phyloP scores from a whole-genome alignment of 2,329 filamentous ascomycete species.

The Neofusicoccum cordaticola region DNA sequence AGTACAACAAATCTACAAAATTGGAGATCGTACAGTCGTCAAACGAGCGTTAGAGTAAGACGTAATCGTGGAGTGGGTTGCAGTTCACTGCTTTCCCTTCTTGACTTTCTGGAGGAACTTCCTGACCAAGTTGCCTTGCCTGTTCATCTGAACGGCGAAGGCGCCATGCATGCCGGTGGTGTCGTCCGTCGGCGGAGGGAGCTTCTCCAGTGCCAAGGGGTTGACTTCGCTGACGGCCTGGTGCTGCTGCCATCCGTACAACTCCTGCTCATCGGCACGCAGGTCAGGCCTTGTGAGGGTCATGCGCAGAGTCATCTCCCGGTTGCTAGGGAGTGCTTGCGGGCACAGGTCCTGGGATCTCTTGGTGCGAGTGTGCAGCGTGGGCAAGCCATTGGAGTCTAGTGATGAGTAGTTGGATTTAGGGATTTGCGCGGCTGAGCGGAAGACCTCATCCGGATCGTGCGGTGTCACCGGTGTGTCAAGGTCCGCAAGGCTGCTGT shows the following conservation, averaged over 20 bases:
- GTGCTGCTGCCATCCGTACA: constrained; percentile 65
- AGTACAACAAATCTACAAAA: constrained; percentile 17
- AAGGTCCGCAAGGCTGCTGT: constrained; percentile 24
- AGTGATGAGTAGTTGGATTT: constrained; percentile 31
- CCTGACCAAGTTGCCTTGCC: constrained; percentile 32
- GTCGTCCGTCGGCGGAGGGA: constrained; percentile 48
- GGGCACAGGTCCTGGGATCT: constrained; percentile 18
- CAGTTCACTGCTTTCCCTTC: constrained; percentile 15
- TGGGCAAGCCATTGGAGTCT: constrained; percentile 29
- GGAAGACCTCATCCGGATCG: constrained; percentile 33
- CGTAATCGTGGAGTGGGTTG: not conserved
- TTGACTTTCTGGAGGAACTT: constrained; percentile 38
- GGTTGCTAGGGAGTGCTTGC: constrained; percentile 53
- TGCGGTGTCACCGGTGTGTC: constrained; percentile 37
- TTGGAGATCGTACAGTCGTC: constrained; percentile 14
- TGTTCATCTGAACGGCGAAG: constrained; percentile 42
- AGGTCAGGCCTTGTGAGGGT: constrained; percentile 88
- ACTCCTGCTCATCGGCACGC: constrained; percentile 67
- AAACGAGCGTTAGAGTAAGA: constrained; percentile 4
- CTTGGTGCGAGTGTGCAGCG: constrained; percentile 22
- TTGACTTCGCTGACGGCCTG: constrained; percentile 40
- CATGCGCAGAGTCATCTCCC: constrained; percentile 96
- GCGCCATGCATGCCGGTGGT: constrained; percentile 46
- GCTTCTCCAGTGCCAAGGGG: constrained; percentile 54
- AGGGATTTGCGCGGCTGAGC: constrained; percentile 30